Evolutionary conservation across 2,329 filamentous ascomycete genomes (phyloP).

Genomic region (Epichloe hybrida): DNA sequence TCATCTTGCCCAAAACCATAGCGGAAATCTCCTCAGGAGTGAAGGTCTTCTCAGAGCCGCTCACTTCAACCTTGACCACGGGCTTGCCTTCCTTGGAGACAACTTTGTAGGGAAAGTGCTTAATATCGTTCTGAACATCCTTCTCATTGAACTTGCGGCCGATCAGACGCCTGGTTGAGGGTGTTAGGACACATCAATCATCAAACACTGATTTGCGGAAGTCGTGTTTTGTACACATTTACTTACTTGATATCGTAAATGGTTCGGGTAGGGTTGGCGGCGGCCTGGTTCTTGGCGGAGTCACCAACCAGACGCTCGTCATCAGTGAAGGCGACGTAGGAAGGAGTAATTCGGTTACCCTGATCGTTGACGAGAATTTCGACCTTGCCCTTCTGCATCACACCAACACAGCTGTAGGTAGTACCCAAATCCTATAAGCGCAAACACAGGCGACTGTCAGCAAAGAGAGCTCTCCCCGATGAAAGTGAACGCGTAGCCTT

Average conservation of each 20-base stretch:
- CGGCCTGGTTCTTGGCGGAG: constrained; percentile 91
- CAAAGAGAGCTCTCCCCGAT: neutral
- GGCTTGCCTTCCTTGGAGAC: constrained; percentile 84
- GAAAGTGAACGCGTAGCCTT: neutral
- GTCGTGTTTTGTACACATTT: neutral
- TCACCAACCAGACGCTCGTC: constrained; percentile 95
- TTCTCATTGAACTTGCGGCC: constrained; percentile 73
- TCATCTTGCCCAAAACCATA: constrained; percentile 77
- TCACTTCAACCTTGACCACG: constrained; percentile 60
- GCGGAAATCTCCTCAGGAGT: constrained; percentile 70
- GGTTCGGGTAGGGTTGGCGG: constrained; percentile 62
- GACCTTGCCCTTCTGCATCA: constrained; percentile 91
- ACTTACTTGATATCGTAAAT: constrained; percentile 76
- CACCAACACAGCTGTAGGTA: constrained; percentile 80
- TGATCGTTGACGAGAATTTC: constrained; percentile 95
- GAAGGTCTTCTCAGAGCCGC: constrained; percentile 54
- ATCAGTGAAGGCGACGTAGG: constrained; percentile 92
- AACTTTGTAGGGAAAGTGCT: constrained; percentile 98
- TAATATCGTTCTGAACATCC: constrained; percentile 84
- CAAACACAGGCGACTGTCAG: neutral
- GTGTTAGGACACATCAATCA: neutral
- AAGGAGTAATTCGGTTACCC: constrained; percentile 91
- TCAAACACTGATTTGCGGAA: neutral
- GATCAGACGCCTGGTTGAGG: constrained; percentile 54
- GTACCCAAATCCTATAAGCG: constrained; percentile 60